These are phyloP conservation scores for Brassica carinata DNA, from an alignment of 345 rosid genomes.

Conservation along the genomic window DNA sequence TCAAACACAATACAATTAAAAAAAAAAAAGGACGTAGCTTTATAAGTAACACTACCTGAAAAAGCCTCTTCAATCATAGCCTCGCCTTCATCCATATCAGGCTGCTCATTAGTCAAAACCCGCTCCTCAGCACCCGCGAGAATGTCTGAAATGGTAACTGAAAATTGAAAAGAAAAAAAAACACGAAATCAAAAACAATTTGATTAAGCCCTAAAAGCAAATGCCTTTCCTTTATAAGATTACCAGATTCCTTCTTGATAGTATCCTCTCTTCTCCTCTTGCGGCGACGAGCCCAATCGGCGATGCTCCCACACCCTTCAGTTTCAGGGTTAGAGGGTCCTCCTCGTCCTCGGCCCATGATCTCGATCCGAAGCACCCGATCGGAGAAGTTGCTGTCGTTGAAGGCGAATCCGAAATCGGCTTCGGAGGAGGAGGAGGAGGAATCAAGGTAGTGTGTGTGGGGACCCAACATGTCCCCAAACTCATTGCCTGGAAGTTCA, in stretches of 20 bases:
- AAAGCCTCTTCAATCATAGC: constrained; percentile 85
- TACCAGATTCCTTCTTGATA: constrained; percentile 68
- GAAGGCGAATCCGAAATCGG: constrained; percentile 91
- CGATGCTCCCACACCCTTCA: constrained; percentile 70
- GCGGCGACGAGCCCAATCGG: constrained; percentile 91
- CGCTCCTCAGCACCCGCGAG: constrained; percentile 77
- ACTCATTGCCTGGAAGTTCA: neutral
- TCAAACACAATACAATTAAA: too few relatives aligned
- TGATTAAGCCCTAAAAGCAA: neutral
- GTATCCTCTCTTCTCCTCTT: constrained; percentile 89
- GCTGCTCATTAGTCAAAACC: constrained; percentile 63
- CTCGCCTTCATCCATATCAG: constrained; percentile 80
- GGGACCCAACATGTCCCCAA: constrained; percentile 68
- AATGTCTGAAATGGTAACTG: constrained; percentile 59
- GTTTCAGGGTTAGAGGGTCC: constrained; percentile 50
- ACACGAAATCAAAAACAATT: neutral
- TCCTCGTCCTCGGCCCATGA: constrained; percentile 78
- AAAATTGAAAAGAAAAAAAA: neutral
- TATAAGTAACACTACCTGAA: constrained; percentile 51
- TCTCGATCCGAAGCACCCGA: constrained; percentile 87
- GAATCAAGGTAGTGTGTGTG: constrained; percentile 64
- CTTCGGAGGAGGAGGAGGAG: constrained; percentile 54
- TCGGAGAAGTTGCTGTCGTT: constrained; percentile 97
- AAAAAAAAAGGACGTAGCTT: neutral
- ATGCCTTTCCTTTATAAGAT: neutral